These are phyloP conservation scores for Brassica hybrid DNA, from an alignment of 441 rosid genomes.

Conservation along the genomic window DNA sequence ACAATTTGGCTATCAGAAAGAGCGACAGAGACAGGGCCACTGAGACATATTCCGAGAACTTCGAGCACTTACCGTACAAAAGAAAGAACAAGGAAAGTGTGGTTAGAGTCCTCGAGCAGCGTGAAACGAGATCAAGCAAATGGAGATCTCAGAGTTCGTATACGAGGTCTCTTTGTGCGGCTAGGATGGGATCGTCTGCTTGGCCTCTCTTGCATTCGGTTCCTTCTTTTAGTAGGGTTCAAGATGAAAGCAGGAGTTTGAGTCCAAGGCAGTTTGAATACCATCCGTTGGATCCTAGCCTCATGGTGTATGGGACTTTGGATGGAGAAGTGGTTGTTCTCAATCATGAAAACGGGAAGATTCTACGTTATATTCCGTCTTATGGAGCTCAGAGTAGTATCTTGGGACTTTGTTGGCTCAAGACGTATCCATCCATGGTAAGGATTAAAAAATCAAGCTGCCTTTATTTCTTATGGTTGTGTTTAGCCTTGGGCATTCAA, in stretches of 20 bases:
- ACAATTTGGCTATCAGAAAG: conserved; percentile 70
- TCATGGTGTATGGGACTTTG: conserved; percentile 89
- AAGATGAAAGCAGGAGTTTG: conserved; percentile 51
- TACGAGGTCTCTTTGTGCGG: conserved; percentile 80
- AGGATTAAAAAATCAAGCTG: background rate
- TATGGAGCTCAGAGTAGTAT: conserved; percentile 78
- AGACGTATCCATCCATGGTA: conserved; percentile 83
- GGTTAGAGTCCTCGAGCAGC: conserved; percentile 67
- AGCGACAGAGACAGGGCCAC: conserved; percentile 74
- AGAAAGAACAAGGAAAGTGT: conserved; percentile 74
- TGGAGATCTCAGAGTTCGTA: conserved; percentile 63
- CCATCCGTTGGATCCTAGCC: conserved; percentile 77
- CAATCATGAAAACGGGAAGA: conserved; percentile 82
- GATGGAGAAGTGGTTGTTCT: conserved; percentile 91
- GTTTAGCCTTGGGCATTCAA: no score
- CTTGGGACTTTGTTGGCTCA: conserved; percentile 97
- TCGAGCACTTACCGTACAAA: conserved; percentile 79
- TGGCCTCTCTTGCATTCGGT: conserved; percentile 80
- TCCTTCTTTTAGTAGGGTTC: conserved; percentile 41
- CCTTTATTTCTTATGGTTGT: conserved; percentile 14
- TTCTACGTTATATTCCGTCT: conserved; percentile 76
- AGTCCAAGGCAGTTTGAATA: conserved; percentile 97
- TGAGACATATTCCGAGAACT: conserved; percentile 57
- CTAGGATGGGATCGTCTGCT: conserved; percentile 81
- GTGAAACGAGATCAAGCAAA: conserved; percentile 66